phyloP scores from a whole-genome alignment of 306 rosid genomes.

The Vigna mungo region DNA sequence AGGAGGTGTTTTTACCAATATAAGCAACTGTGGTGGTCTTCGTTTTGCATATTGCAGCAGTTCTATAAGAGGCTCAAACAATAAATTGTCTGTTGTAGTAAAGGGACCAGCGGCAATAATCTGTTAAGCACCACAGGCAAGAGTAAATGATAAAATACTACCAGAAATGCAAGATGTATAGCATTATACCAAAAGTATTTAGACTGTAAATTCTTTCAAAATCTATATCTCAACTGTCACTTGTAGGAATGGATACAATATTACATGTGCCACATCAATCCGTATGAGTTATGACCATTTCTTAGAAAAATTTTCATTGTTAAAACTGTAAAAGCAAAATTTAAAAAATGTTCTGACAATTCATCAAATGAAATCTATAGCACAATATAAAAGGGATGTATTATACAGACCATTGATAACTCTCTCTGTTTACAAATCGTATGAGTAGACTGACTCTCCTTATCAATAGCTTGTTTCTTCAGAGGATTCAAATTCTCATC shows the following conservation, averaged over 20 bases:
- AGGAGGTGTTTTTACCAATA: constrained; percentile 64
- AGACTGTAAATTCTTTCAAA: not conserved
- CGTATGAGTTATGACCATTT: constrained; percentile 4
- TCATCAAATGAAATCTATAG: not conserved
- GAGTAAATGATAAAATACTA: constrained; percentile 20
- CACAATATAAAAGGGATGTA: constrained; percentile 30
- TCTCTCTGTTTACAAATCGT: constrained; percentile 56
- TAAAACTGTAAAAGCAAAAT: constrained; percentile 21
- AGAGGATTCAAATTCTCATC: constrained; percentile 64
- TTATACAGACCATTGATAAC: constrained; percentile 64
- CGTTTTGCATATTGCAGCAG: constrained; percentile 83
- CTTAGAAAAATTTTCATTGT: not conserved
- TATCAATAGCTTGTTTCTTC: constrained; percentile 78
- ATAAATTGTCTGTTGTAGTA: constrained; percentile 86
- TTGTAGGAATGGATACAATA: constrained; percentile 12
- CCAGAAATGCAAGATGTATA: constrained; percentile 19
- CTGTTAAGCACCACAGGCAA: constrained; percentile 56
- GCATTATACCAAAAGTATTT: constrained; percentile 19
- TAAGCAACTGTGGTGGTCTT: constrained; percentile 77
- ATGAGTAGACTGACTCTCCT: constrained; percentile 55
- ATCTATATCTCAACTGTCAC: constrained; percentile 19
- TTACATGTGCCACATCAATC: not conserved
- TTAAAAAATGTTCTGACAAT: constrained; percentile 1
- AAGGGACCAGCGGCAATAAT: constrained; percentile 93
- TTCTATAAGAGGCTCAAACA: constrained; percentile 87